phyloP scores from a whole-genome alignment of 768 basidiomycete genomes.

The Podaxis sp. region DNA sequence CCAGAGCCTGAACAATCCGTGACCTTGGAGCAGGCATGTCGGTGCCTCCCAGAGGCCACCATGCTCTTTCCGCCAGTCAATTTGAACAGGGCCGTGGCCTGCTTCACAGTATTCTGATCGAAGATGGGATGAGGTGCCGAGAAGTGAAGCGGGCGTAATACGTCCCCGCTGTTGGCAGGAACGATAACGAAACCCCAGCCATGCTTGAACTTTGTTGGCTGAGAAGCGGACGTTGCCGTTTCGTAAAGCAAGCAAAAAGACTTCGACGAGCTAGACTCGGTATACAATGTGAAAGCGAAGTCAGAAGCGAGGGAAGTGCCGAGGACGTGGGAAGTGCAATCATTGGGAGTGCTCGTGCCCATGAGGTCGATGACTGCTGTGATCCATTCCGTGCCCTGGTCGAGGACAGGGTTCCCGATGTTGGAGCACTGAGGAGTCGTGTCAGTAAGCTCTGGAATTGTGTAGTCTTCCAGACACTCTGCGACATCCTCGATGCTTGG shows the following conservation, averaged over 20 bases:
- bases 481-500: not conserved
- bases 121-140: constrained; percentile 9
- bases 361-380: not conserved
- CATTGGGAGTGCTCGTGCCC: not conserved
- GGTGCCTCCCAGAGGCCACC: constrained; percentile 4
- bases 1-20: constrained; percentile 2
- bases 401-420: not conserved
- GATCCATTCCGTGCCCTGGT: not conserved
- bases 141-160: constrained; percentile 11
- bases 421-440: not conserved
- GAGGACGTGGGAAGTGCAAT: not conserved
- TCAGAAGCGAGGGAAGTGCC: not conserved
- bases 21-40: not conserved
- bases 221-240: constrained; percentile 1
- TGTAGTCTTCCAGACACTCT: not conserved
- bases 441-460: not conserved
- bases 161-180: not conserved
- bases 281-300: not conserved
- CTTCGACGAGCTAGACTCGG: not conserved
- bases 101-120: not conserved
- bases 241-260: constrained; percentile 13
- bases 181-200: constrained; percentile 15
- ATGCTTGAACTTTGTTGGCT: not conserved
- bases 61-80: constrained; percentile 11
- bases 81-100: constrained; percentile 9